Percentiles rank a stretch among this genome's conserved stretches.
Conservation (phyloP, 2,329 filamentous ascomycete genomes). For the Leptographium radiaticola region DNA sequence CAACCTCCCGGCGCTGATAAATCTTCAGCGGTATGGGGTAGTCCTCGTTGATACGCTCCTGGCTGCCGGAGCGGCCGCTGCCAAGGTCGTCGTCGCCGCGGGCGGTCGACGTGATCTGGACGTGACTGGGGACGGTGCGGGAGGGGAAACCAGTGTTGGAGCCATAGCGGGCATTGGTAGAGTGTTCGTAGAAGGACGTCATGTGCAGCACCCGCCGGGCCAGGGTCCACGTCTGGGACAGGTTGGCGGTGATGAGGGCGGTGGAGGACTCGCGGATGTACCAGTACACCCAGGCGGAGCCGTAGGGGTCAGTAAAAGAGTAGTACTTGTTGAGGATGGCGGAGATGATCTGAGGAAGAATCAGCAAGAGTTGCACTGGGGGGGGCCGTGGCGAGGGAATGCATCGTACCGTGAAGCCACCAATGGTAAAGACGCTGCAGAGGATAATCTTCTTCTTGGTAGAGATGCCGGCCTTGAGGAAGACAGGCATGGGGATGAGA, state of each 20-base stretch:
- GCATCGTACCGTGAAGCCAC: slow-evolving; percentile 30
- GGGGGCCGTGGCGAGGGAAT: no score
- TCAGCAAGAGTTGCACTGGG: not conserved
- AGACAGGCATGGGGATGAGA: slow-evolving; percentile 39
- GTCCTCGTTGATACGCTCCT: slow-evolving; percentile 22
- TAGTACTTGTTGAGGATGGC: slow-evolving; percentile 35
- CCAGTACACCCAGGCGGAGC: slow-evolving; percentile 27
- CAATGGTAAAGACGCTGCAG: slow-evolving; percentile 29
- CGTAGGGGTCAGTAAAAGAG: slow-evolving; percentile 26
- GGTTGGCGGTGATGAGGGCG: slow-evolving; percentile 29
- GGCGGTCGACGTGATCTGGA: not conserved
- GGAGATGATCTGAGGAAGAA: slow-evolving; percentile 27
- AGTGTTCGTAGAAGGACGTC: slow-evolving; percentile 19
- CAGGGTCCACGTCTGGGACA: slow-evolving; percentile 29
- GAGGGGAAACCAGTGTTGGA: slow-evolving; percentile 14
- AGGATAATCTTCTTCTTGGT: slow-evolving; percentile 40
- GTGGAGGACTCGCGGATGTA: slow-evolving; percentile 33
- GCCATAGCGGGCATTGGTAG: slow-evolving; percentile 16
- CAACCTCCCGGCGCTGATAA: slow-evolving; percentile 11
- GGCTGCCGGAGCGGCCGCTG: slow-evolving; percentile 19
- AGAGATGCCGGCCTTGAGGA: slow-evolving; percentile 35
- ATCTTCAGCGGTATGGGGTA: slow-evolving; percentile 14
- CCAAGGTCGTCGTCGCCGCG: slow-evolving; percentile 10
- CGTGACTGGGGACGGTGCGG: not conserved
- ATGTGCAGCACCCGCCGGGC: slow-evolving; percentile 25